Base-by-base conservation (phyloP, 805 yeast genomes). In the Candida mattraensis region DNA sequence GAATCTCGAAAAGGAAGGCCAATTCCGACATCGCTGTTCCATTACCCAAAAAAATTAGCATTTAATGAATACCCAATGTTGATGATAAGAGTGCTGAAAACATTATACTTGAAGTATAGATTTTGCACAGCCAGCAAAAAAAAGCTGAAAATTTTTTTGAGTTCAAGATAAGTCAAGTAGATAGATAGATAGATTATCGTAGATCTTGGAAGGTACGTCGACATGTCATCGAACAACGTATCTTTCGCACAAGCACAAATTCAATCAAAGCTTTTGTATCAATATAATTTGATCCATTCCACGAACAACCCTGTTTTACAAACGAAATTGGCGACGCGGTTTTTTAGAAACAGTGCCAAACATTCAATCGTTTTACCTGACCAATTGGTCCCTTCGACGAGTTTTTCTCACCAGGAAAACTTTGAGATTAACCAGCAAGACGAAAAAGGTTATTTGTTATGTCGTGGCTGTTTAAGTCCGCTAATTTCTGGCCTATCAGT, bases 401-500 rank as follows among this genome's bases (percentile, higher is more conserved):
- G 25, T 18, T 30, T 18, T 16, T 27, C 13, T 25, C 23, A 24
- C 9, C 28, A 21, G 25, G 28, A 22, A 20, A 14, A n/a, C 16
- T 18, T 26, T 12, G 22, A 18, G 15, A 28, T 35, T 9, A 18
- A 16, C 4, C 42, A 35, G 31, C n/a, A 5, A 1, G 42, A 30
- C 12, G 50, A 33, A 9, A 10, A 30, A 4, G 50, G 50, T 6
- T 26, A 28, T n/a, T 13, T 14, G 14, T 46, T 44, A 27, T 51
- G 56, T 33, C 18, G 18, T 11, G 31, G 35, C 11, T 54, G 59
- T 37, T 24, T 42, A 13, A 35, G 25, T 4, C 10, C 52, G 4
- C 30, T 51, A 7, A 30, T 54, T 10, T 49, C 59, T 5, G 56
- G 56, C 2, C 23, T 44, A 8, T 51, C 43, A 15, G 19, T 49